Base-by-base conservation (phyloP, 2,329 filamentous ascomycete species). In the Rhinocladiella similis region DNA sequence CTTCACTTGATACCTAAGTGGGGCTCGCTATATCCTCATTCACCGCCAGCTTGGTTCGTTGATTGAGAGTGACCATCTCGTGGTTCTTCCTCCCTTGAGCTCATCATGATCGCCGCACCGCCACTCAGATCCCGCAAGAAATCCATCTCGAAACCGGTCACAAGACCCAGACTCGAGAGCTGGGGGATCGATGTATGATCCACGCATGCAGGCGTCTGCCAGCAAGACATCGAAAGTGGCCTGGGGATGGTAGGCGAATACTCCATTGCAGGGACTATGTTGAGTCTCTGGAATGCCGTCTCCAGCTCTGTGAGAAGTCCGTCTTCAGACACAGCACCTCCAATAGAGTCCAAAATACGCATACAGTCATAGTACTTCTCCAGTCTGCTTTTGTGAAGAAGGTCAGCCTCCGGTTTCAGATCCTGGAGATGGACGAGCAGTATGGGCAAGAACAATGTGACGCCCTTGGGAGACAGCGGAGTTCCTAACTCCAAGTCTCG, bases 401-500 rank as follows among this genome's bases (percentile, higher is more conserved):
- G 22, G 3, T 46, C 47, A 22, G 29, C 22, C 39, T 46, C 19
- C 5, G 53, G 53, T 29, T 19, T 96, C 80, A 96, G 92, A 70
- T 96, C 91, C 7, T 96, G 82, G 16, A 96, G 82, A 69, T 96
- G 92, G 52, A 96, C 95, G 64, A 96, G 96, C 76, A 96, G 92
- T 16, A 92, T 91, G 0, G 91, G 91, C 1, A 96, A 82, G 5
- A 96, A 85, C 27, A 95, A 90, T 0, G 91, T 96, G 10, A 96
- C 91, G 42, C 91, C 91, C 92, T 0, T 91, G 95, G 1, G 91
- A 91, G 12, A 96, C 82, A 67, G 85, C 95, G 56, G 82, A 83
- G 61, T 93, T 90, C 10, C 96, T 79, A 48, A 86, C 82, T 47
- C 86, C 77, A 41, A 81, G 79, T 69, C 91, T 86, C 45, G 96